A percentile compares a stretch with the other conserved stretches of the same genome.
These are phyloP conservation scores for Phytophthora syringae DNA, from an alignment of 352 stramenopile genomes.

Conservation along the genomic window DNA sequence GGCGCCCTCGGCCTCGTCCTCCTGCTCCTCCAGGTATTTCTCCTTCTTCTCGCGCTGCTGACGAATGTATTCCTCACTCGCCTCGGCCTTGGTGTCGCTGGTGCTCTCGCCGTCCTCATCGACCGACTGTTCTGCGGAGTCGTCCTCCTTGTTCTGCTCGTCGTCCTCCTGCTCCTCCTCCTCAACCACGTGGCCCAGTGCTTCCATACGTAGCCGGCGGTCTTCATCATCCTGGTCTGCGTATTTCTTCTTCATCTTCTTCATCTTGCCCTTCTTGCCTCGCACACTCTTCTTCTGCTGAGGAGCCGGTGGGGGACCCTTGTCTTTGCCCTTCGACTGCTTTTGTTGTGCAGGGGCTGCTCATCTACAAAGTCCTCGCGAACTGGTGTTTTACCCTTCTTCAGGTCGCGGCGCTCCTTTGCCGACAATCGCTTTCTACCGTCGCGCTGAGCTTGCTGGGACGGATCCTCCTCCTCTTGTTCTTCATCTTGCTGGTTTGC, in stretches of 20 bases:
- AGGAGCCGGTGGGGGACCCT: neutral
- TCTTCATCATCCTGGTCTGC: constrained; percentile 97
- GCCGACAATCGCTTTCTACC: constrained; percentile 69
- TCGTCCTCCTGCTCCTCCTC: constrained; percentile 42
- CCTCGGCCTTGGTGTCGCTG: constrained; percentile 13
- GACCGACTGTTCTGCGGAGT: constrained; percentile 21
- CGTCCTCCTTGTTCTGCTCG: constrained; percentile 27
- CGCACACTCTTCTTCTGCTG: constrained; percentile 62
- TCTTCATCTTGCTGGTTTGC: constrained; percentile 23
- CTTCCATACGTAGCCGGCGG: constrained; percentile 91
- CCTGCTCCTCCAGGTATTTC: constrained; percentile 84
- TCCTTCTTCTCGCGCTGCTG: constrained; percentile 85
- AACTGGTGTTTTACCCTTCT: constrained; percentile 58
- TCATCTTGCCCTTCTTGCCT: constrained; percentile 95
- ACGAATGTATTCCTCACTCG: constrained; percentile 68
- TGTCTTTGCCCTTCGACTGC: constrained; percentile 49
- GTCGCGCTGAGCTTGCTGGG: constrained; percentile 31
- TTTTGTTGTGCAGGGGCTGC: constrained; percentile 23
- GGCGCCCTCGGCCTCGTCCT: constrained; percentile 75
- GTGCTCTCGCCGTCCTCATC: constrained; percentile 24
- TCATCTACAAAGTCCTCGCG: constrained; percentile 25
- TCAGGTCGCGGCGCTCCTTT: constrained; percentile 83
- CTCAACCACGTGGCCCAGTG: constrained; percentile 74
- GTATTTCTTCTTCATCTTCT: constrained; percentile 97
- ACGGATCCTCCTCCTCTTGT: constrained; percentile 12